Conservation (phyloP, 2,329 filamentous ascomycete genomes). For the Epichloe elymi region DNA sequence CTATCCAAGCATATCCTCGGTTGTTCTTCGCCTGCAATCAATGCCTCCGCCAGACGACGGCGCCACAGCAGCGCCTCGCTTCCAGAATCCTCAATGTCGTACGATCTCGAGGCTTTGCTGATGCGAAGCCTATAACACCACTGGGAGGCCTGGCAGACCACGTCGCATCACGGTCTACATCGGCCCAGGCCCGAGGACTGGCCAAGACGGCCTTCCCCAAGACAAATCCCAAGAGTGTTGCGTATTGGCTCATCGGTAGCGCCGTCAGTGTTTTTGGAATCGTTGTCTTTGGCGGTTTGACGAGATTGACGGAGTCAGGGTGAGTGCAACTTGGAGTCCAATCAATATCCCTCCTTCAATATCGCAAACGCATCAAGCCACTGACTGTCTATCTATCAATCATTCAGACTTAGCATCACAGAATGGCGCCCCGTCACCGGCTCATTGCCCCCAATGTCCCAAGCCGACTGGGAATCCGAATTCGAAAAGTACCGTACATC, state of each 20-base stretch:
- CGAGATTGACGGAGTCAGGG: conserved; percentile 91
- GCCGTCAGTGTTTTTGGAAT: conserved; percentile 93
- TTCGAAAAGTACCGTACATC: conserved; percentile 87
- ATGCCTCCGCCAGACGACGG: conserved; percentile 25
- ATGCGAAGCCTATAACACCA: conserved; percentile 18
- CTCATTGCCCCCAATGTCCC: conserved; percentile 67
- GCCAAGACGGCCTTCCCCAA: conserved; percentile 35
- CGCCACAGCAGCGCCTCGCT: conserved; percentile 16
- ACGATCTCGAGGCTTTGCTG: conserved; percentile 26
- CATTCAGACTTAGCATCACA: conserved; percentile 78
- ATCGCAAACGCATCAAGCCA: background rate
- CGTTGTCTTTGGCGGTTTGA: conserved; percentile 87
- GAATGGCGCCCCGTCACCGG: conserved; percentile 98
- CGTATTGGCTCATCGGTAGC: conserved; percentile 85
- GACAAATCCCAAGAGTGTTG: conserved; percentile 62
- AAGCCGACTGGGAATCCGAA: conserved; percentile 78
- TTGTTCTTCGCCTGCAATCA: conserved; percentile 35
- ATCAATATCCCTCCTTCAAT: background rate
- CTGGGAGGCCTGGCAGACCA: conserved; percentile 15
- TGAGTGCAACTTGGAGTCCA: conserved; percentile 27
- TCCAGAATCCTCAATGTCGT: conserved; percentile 27
- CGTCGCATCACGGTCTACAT: conserved; percentile 12
- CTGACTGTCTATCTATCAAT: background rate
- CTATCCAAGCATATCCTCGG: conserved; percentile 24
- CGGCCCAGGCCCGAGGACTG: conserved; percentile 9